Evolutionary conservation across 139 green algal genomes (phyloP).

Genomic region (Dunaliella primolecta): DNA sequence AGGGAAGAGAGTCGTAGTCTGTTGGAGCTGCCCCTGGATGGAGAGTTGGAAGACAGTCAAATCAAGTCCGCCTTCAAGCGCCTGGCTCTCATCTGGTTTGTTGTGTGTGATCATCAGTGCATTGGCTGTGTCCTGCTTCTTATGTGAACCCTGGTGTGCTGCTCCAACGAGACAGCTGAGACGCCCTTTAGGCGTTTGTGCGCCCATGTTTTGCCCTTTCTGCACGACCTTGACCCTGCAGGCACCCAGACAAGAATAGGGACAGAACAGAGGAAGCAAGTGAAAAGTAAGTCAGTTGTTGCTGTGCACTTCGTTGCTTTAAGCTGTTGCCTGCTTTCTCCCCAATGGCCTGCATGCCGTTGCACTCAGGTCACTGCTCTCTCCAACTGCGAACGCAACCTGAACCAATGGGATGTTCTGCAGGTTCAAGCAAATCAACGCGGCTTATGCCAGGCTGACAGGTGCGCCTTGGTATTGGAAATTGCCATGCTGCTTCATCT

Average conservation of each 20-base stretch:
- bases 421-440: constrained; percentile 2
- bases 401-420: too few relatives aligned
- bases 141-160: too few relatives aligned
- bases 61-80: constrained; percentile 38
- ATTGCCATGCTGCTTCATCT: too few relatives aligned
- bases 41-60: constrained; percentile 9
- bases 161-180: too few relatives aligned
- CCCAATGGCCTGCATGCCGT: too few relatives aligned
- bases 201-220: not conserved
- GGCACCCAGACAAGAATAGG: constrained; percentile 54
- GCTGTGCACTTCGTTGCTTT: too few relatives aligned
- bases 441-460: constrained; percentile 22
- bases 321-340: too few relatives aligned
- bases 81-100: constrained; percentile 43
- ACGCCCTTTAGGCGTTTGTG: too few relatives aligned
- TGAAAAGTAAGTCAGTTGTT: not conserved
- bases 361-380: too few relatives aligned
- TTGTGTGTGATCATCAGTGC: too few relatives aligned
- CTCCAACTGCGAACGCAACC: too few relatives aligned
- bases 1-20: not conserved
- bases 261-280: constrained; percentile 29
- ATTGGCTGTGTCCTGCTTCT: too few relatives aligned
- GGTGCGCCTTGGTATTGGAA: not conserved
- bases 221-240: constrained; percentile 8
- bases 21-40: constrained; percentile 11